A percentile compares a stretch with the other conserved stretches of the same genome.
Conservation (phyloP, 2,329 filamentous ascomycete species). For the Trichocomaceae sp. region DNA sequence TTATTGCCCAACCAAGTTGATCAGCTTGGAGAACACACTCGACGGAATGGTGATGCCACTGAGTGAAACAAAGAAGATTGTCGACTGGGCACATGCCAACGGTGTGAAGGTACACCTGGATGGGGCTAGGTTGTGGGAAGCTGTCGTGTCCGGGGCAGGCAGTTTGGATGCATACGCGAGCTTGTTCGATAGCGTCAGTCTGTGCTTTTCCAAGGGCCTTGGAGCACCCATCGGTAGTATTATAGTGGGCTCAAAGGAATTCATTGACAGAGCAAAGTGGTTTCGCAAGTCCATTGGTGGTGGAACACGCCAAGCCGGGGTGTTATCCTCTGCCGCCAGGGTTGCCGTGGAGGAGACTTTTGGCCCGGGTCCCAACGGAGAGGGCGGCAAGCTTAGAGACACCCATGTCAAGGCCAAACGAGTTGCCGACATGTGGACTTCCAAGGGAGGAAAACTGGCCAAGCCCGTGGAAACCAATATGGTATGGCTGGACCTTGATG, state of each 20-base stretch:
- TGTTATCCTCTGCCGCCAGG: slow-evolving; percentile 67
- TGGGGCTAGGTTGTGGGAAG: slow-evolving; percentile 77
- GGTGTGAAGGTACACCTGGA: slow-evolving; percentile 68
- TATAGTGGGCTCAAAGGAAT: slow-evolving; percentile 53
- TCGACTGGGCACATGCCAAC: slow-evolving; percentile 59
- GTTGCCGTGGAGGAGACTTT: slow-evolving; percentile 78
- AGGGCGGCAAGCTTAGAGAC: slow-evolving; percentile 55
- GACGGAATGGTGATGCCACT: slow-evolving; percentile 73
- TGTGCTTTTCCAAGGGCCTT: slow-evolving; percentile 78
- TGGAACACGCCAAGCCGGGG: slow-evolving; percentile 67
- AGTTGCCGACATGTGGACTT: slow-evolving; percentile 61
- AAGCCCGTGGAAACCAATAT: slow-evolving; percentile 83
- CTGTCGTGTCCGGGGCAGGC: slow-evolving; percentile 63
- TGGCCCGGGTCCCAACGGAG: slow-evolving; percentile 48
- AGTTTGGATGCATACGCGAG: slow-evolving; percentile 60
- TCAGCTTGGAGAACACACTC: slow-evolving; percentile 81
- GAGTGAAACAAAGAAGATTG: slow-evolving; percentile 61
- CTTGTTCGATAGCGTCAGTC: slow-evolving; percentile 65
- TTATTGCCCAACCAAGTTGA: slow-evolving; percentile 69
- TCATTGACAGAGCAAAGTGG: slow-evolving; percentile 65
- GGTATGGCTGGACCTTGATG: slow-evolving; percentile 72
- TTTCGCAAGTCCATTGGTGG: slow-evolving; percentile 75
- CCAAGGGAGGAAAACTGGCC: slow-evolving; percentile 60
- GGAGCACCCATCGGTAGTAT: slow-evolving; percentile 76
- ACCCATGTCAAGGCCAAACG: slow-evolving; percentile 58